Conservation (phyloP, 192 early-diverging fungal genomes). For the Rhizoclosmatium globosum region DNA sequence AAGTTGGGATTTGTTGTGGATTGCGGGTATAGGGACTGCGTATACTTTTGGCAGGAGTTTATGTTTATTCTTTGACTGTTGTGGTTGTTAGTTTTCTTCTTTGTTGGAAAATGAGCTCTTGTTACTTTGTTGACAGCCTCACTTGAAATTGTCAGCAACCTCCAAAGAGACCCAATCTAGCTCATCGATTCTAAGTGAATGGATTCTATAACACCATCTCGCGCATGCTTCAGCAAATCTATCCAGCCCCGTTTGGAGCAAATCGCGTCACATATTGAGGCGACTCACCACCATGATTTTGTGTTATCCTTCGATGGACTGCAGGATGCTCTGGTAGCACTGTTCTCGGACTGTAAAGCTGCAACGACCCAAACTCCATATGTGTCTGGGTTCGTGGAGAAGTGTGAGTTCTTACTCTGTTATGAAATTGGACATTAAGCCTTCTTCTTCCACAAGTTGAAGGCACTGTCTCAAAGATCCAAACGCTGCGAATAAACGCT, state of each 20-base stretch:
- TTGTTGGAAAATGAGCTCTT: no score
- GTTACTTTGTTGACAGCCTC: no score
- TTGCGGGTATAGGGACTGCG: no score
- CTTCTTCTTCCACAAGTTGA: constrained; percentile 50
- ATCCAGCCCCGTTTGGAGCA: constrained; percentile 50
- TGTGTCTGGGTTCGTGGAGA: constrained; percentile 51
- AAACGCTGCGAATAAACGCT: constrained; percentile 68
- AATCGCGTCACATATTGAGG: constrained; percentile 44
- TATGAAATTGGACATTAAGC: background rate
- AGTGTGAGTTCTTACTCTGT: constrained; percentile 47
- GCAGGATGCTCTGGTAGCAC: constrained; percentile 60
- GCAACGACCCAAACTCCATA: constrained; percentile 50
- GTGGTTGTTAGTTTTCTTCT: no score
- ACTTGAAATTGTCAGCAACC: no score
- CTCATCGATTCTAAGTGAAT: no score
- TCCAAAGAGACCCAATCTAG: no score
- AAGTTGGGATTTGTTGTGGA: no score
- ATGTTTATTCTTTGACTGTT: no score
- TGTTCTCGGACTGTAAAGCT: constrained; percentile 62
- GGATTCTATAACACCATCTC: no score
- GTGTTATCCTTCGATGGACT: constrained; percentile 59
- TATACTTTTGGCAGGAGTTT: no score
- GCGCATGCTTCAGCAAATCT: background rate
- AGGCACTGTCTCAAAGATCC: constrained; percentile 43
- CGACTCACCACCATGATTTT: constrained; percentile 36